A percentile compares a stretch with the other conserved stretches of the same genome.
Evolutionary conservation across 371 early-diverging fungal species (phyloP).

Genomic region (Actinomortierella ambigua): DNA sequence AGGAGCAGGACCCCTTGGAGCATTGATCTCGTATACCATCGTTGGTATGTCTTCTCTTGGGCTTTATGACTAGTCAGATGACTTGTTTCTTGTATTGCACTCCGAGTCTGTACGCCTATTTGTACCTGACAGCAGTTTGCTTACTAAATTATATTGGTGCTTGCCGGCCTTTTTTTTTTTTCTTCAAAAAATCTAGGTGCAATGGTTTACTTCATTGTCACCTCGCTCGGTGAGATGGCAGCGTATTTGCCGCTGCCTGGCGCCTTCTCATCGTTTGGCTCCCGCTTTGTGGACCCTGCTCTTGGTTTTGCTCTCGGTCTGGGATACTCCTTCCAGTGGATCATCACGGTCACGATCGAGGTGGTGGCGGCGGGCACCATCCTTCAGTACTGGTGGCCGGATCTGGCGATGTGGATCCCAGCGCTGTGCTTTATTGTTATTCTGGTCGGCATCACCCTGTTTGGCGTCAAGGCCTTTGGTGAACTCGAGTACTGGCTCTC

Average conservation of each 20-base stretch:
- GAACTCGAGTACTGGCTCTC: slow-evolving; percentile 59
- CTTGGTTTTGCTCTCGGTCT: slow-evolving; percentile 84
- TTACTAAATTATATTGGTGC: too few species aligned
- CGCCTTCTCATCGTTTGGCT: slow-evolving; percentile 82
- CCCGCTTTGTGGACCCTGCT: slow-evolving; percentile 84
- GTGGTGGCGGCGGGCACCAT: slow-evolving; percentile 68
- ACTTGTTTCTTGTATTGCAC: too few species aligned
- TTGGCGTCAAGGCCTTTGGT: slow-evolving; percentile 50
- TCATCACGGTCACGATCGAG: slow-evolving; percentile 81
- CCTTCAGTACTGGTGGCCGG: slow-evolving; percentile 77
- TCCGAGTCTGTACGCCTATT: too few species aligned
- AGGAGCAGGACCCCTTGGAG: slow-evolving; percentile 81
- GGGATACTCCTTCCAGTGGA: slow-evolving; percentile 82
- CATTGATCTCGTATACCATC: slow-evolving; percentile 74
- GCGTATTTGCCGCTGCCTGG: slow-evolving; percentile 84
- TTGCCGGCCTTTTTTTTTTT: not conserved
- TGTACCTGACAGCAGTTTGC: too few species aligned
- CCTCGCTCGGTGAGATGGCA: slow-evolving; percentile 87
- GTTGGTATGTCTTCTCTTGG: slow-evolving; percentile 54
- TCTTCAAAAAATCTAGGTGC: slow-evolving; percentile 7
- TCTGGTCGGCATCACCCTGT: slow-evolving; percentile 36
- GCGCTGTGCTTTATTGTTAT: slow-evolving; percentile 31
- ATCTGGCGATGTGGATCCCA: slow-evolving; percentile 40
- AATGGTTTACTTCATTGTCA: slow-evolving; percentile 87
- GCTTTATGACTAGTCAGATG: too few species aligned